Conservation (phyloP, 139 green algal species). For the Picochlorum sp. region DNA sequence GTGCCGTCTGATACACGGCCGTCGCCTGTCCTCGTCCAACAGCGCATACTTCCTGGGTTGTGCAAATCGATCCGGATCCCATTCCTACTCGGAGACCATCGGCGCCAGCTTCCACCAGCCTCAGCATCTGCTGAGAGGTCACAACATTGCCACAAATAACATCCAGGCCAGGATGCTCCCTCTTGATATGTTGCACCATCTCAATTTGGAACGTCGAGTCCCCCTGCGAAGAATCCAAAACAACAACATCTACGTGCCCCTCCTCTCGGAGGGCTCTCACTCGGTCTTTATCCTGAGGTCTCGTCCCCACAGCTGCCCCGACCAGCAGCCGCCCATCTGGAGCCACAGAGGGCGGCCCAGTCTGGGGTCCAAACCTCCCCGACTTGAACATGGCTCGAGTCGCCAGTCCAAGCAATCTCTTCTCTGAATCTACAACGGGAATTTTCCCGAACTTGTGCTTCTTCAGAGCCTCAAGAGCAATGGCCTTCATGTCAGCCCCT, state of each 20-base stretch:
- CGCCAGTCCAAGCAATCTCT: conserved; percentile 61
- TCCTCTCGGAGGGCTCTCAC: conserved; percentile 43
- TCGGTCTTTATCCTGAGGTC: conserved; percentile 66
- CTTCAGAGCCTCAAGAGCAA: conserved; percentile 41
- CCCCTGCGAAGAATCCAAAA: conserved; percentile 83
- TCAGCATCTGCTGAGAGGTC: conserved; percentile 38
- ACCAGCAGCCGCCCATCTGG: conserved; percentile 57
- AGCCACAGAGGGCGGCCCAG: conserved; percentile 49
- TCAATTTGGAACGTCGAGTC: conserved; percentile 83
- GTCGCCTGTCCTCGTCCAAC: conserved; percentile 93
- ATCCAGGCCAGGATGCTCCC: conserved; percentile 72
- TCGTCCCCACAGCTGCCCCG: conserved; percentile 85
- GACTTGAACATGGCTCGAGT: conserved; percentile 54
- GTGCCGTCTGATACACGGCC: conserved; percentile 81
- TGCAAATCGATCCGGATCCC: conserved; percentile 97
- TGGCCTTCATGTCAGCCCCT: conserved; percentile 25
- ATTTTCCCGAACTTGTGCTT: conserved; percentile 49
- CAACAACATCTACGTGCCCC: conserved; percentile 68
- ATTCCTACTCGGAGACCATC: conserved; percentile 93
- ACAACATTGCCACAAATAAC: conserved; percentile 96
- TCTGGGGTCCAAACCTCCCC: conserved; percentile 15
- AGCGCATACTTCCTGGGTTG: conserved; percentile 97
- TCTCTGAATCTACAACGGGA: conserved; percentile 59
- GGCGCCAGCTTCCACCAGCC: conserved; percentile 66
- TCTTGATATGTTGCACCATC: conserved; percentile 91